phyloP scores from a whole-genome alignment of 176 grass and related monocot genomes.

The maize (Zea mays) region Zm-B73-REFERENCE-NAM-5.0 NC_050100.1:192190501-192191000 shows the following conservation, averaged over 20 bases:
- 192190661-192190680: neutral
- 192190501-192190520: slow-evolving; percentile 71
- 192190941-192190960: neutral
- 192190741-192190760: neutral
- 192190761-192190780: neutral
- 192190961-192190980: no score
- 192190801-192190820: neutral
- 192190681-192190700: neutral
- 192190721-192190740: neutral
- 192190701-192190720: neutral
- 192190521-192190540: slow-evolving; percentile 68
- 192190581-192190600: slow-evolving; percentile 99
- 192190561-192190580: slow-evolving; percentile 72
- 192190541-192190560: slow-evolving; percentile 96
- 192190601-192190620: slow-evolving; percentile 52
- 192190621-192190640: slow-evolving; percentile 89
- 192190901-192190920: neutral
- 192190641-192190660: slow-evolving; percentile 88
- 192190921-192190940: slow-evolving; percentile 2
- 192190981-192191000: no score
- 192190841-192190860: neutral
- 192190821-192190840: neutral
- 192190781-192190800: neutral
- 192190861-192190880: neutral
- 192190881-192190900: neutral